phyloP scores from a whole-genome alignment of 2,329 filamentous ascomycete genomes.

The Trichothecium roseum region DNA sequence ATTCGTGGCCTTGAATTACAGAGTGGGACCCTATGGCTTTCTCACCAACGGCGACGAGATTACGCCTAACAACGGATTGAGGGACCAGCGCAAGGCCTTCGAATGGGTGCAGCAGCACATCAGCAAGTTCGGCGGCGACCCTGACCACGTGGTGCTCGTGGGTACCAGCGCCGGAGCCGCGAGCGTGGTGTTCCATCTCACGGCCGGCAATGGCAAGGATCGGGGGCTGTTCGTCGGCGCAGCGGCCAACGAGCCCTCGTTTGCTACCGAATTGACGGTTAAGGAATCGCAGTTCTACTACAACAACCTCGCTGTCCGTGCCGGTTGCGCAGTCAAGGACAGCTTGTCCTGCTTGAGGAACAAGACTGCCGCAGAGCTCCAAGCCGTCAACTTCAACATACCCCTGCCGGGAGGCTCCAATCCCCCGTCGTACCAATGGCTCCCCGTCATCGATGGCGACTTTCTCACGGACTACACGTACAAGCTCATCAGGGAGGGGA shows the following conservation, averaged over 20 bases:
- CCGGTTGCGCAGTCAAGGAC: constrained; percentile 27
- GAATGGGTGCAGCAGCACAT: constrained; percentile 63
- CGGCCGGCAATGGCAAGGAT: constrained; percentile 38
- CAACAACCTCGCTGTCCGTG: constrained; percentile 31
- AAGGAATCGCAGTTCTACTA: constrained; percentile 41
- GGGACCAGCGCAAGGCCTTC: constrained; percentile 59
- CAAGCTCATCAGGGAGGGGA: constrained; percentile 32
- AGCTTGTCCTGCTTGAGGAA: constrained; percentile 35
- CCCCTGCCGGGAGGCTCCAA: constrained; percentile 15
- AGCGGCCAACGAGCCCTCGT: constrained; percentile 40
- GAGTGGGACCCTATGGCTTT: constrained; percentile 66
- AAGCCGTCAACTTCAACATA: constrained; percentile 29
- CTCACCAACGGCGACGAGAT: constrained; percentile 47
- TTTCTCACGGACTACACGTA: constrained; percentile 41
- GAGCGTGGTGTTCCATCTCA: constrained; percentile 55
- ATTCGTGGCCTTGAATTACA: constrained; percentile 66
- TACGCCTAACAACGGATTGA: constrained; percentile 57
- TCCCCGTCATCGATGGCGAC: constrained; percentile 43
- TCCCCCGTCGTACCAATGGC: constrained; percentile 40
- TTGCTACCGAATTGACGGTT: constrained; percentile 34
- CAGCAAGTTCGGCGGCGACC: constrained; percentile 56
- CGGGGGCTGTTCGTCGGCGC: constrained; percentile 39
- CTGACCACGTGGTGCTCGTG: constrained; percentile 55
- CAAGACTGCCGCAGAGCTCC: constrained; percentile 28
- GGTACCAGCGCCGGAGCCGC: constrained; percentile 60